Percentiles rank a stretch among this genome's conserved stretches.
Conservation (phyloP, 2,329 filamentous ascomycete genomes). For the Beauveria asiatica region DNA sequence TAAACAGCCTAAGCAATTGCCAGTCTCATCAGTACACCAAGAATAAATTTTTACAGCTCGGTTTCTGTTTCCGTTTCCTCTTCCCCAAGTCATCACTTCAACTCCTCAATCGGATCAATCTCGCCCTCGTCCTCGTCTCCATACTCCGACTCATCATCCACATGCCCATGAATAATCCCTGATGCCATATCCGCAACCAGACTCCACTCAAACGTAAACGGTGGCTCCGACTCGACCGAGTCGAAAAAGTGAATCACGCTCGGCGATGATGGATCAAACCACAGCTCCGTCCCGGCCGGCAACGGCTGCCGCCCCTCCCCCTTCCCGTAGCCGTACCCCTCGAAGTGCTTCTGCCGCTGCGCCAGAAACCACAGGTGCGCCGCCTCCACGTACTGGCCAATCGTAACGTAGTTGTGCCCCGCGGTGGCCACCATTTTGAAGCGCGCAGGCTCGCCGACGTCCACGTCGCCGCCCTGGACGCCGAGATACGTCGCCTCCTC, state of each 20-base stretch:
- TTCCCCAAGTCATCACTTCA: neutral
- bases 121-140: neutral
- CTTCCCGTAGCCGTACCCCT: neutral
- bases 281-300: constrained; percentile 3
- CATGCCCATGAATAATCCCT: neutral
- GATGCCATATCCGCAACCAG: neutral
- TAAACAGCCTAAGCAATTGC: too few species aligned
- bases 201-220: constrained; percentile 1
- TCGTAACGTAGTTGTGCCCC: neutral
- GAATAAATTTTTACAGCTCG: too few species aligned
- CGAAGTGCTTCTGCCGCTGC: neutral
- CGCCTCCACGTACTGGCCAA: neutral
- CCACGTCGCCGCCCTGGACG: neutral
- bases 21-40: too few species aligned
- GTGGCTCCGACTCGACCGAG: constrained; percentile 5
- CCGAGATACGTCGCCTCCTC: constrained; percentile 1
- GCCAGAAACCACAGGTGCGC: constrained; percentile 4
- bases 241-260: constrained; percentile 1
- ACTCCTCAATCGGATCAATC: constrained; percentile 1
- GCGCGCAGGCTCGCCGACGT: neutral
- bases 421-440: neutral
- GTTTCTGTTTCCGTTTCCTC: too few species aligned
- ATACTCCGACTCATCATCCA: neutral
- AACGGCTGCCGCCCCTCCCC: neutral
- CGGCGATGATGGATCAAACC: constrained; percentile 6